phyloP scores from a whole-genome alignment of 2,329 filamentous ascomycete genomes.

The Hypomyces rosellus region DNA sequence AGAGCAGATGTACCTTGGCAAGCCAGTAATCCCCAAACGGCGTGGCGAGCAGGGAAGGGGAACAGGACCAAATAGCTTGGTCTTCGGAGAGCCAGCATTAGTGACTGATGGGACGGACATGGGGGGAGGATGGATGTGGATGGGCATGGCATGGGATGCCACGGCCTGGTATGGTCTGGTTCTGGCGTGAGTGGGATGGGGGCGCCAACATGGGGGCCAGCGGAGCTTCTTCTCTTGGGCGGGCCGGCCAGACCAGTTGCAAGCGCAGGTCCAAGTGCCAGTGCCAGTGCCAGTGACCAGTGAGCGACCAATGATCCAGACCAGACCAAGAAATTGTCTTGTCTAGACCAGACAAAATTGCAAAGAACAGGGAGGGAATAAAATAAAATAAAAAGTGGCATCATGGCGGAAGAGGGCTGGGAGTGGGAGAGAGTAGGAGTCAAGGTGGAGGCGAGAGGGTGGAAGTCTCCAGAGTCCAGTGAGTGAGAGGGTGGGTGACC shows the following conservation, averaged over 20 bases:
- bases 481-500: too few relatives aligned
- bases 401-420: constrained; percentile 10
- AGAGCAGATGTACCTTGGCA: background rate
- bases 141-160: background rate
- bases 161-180: background rate
- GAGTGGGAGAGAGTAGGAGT: background rate
- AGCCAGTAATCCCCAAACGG: too few relatives aligned
- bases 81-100: too few relatives aligned
- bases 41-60: too few relatives aligned
- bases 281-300: background rate
- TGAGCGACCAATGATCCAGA: too few relatives aligned
- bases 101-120: background rate
- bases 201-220: constrained; percentile 9
- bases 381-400: constrained; percentile 3
- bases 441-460: background rate
- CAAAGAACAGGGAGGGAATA: background rate
- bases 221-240: constrained; percentile 5
- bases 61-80: too few relatives aligned
- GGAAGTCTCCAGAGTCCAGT: background rate
- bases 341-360: constrained; percentile 7
- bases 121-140: background rate
- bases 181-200: background rate
- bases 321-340: too few relatives aligned
- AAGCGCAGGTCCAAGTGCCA: too few relatives aligned
- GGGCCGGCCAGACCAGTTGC: constrained; percentile 3